phyloP scores from a whole-genome alignment of 1,284 basidiomycete species.

The Malassezia sympodialis region DNA sequence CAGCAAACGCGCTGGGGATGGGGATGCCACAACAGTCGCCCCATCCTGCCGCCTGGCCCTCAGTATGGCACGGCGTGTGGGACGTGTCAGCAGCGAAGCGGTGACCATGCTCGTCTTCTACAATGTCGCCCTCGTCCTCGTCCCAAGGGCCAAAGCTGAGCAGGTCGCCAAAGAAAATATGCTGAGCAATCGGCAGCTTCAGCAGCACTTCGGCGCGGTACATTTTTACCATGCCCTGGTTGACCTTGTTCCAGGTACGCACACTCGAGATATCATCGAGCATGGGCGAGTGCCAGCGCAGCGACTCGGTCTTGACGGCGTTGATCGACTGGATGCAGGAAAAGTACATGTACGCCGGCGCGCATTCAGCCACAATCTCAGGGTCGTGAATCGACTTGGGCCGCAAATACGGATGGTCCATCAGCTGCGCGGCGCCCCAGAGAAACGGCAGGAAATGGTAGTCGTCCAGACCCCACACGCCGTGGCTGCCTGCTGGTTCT shows the following conservation, averaged over 20 bases:
- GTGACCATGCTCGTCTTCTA: slow-evolving; percentile 56
- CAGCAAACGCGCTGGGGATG: slow-evolving; percentile 50
- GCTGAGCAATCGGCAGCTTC: slow-evolving; percentile 91
- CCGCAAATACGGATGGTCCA: slow-evolving; percentile 77
- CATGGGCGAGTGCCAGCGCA: slow-evolving; percentile 99
- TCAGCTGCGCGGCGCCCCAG: slow-evolving; percentile 73
- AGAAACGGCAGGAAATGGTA: slow-evolving; percentile 94
- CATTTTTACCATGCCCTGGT: slow-evolving; percentile 98
- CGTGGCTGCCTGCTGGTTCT: slow-evolving; percentile 92
- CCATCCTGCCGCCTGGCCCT: slow-evolving; percentile 55
- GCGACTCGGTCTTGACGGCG: slow-evolving; percentile 76
- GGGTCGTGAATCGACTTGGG: slow-evolving; percentile 86
- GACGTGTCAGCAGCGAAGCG: slow-evolving; percentile 47
- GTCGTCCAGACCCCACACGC: slow-evolving; percentile 96
- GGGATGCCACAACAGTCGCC: slow-evolving; percentile 63
- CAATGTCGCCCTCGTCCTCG: slow-evolving; percentile 49
- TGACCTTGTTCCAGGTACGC: slow-evolving; percentile 94
- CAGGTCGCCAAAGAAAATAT: slow-evolving; percentile 84
- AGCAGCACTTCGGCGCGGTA: slow-evolving; percentile 86
- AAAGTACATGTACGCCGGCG: slow-evolving; percentile 90
- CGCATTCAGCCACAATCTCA: slow-evolving; percentile 86
- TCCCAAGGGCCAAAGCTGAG: slow-evolving; percentile 57
- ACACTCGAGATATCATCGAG: slow-evolving; percentile 94
- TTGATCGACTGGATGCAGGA: slow-evolving; percentile 95
- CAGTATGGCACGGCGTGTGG: slow-evolving; percentile 48